Evolutionary conservation across 1,284 basidiomycete genomes (phyloP), one percentile per base, ranked within the genome.

Genomic region (Cryptococcus sp.): DNA sequence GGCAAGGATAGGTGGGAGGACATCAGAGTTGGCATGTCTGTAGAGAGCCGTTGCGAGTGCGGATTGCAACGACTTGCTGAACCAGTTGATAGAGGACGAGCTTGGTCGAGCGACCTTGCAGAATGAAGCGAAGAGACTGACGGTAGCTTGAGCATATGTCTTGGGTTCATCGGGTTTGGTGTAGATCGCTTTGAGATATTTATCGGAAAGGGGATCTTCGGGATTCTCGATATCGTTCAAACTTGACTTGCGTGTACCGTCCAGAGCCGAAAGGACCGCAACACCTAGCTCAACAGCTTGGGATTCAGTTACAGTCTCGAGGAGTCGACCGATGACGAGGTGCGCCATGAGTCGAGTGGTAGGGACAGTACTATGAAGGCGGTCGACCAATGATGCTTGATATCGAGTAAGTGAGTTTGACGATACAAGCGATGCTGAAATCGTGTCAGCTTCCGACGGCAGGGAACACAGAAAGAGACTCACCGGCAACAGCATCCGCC

Each of bases 341-440:
- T 83, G 82, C 0, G 80, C 80, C 32, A 90, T 69, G 2, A 81
- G 69, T 13, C 83, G 78, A 23, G 79, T 75, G 58, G 86, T 34
- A 9, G 80, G 0, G 81, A 60, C 53, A 81, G 77, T 0, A 72
- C 48, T 81, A 78, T 10, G 77, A 71, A 4, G 87, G 61, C 56
- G 81, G 83, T 56, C 54, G 4, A 84, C 59, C 36, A 87, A 59
- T 56, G 70, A 69, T 39, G 75, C 39, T 19, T 41, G 72, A n/a
- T n/a, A n/a, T n/a, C n/a, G n/a, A n/a, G n/a, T n/a, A n/a, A n/a
- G n/a, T n/a, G n/a, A n/a, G n/a, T n/a, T n/a, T n/a, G n/a, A n/a
- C n/a, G n/a, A n/a, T n/a, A n/a, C n/a, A n/a, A n/a, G n/a, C n/a
- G n/a, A n/a, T n/a, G n/a, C n/a, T n/a, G 43, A 81, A 5, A 82